Base-by-base conservation (phyloP, 768 basidiomycete species). In the Boletus rex-veris region DNA sequence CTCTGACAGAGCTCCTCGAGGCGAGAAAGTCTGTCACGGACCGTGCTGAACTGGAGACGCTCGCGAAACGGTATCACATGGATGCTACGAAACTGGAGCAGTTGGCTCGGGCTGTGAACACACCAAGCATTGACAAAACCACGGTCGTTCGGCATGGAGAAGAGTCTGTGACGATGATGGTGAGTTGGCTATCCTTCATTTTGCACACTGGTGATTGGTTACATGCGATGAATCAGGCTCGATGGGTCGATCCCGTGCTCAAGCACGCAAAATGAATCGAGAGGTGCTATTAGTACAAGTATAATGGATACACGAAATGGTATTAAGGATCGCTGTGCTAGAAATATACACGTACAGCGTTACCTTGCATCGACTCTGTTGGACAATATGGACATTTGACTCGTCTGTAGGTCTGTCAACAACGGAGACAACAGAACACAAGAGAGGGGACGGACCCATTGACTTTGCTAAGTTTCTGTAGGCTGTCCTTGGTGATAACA, bases 361-460 rank as follows among this genome's bases (percentile, higher is more conserved):
- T 67, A 35, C 66, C 68, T 33, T 81, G 68, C 40, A 68, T 71
- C 5, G 90, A 89, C 69, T 97, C 95, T 11, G 81, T 72, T 11
- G 96, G 96, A 67, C 96, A 98, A 69, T 98, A 98, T 7, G 96
- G 95, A 63, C 96, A 99, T 68, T 98, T 98, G 54, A 95, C 91
- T 4, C 90, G 86, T 21, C 94, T 95, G 65, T 33, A 31, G 45
- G 21, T 39, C 48, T 21, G 30, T 57, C 36, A 60, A 50, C 38
- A 7, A 40, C 11, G 36, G 11, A 44, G 14, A 31, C 33, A 24
- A 26, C 9, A 53, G 21, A 14, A 30, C 36, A 35, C 35, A 52
- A 48, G 48, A 54, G 21, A 44, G 64, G 70, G 50, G 50, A 86
- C 96, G 76, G 72, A 87, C 86, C 80, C 78, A 42, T 85, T 88